These are phyloP conservation scores for Xylaria acuta DNA, from an alignment of 495 filamentous ascomycete genomes.

Conservation along the genomic window DNA sequence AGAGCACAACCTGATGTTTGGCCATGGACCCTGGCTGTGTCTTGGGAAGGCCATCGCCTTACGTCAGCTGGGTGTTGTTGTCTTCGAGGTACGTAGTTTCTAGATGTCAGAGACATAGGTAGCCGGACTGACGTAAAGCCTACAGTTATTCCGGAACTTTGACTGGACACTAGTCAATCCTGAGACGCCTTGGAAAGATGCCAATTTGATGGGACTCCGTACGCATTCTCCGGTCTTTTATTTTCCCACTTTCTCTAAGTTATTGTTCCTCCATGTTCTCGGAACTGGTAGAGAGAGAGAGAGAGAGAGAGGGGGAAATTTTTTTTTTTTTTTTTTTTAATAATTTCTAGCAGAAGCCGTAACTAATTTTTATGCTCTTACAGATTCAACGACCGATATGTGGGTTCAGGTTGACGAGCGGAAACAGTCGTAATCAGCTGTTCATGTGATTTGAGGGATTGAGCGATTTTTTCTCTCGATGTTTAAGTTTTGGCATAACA, in stretches of 20 bases:
- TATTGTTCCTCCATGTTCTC: not conserved
- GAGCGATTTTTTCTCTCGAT: not conserved
- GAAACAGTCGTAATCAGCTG: not conserved
- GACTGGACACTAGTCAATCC: slow-evolving; percentile 55
- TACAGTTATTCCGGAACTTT: slow-evolving; percentile 56
- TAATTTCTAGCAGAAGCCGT: not conserved
- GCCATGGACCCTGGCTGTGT: slow-evolving; percentile 60
- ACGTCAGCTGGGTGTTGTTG: slow-evolving; percentile 60
- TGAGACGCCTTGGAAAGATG: slow-evolving; percentile 44
- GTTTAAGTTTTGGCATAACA: not conserved
- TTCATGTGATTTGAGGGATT: not conserved
- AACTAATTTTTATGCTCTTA: not conserved
- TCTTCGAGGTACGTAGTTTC: slow-evolving; percentile 56
- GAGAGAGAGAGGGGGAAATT: too few species aligned
- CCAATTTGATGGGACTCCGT: slow-evolving; percentile 6
- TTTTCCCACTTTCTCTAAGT: not conserved
- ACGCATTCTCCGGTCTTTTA: not conserved
- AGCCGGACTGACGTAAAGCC: not conserved
- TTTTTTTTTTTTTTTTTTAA: too few species aligned
- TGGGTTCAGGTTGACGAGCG: slow-evolving; percentile 23
- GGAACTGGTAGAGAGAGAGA: not conserved
- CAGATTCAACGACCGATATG: slow-evolving; percentile 12
- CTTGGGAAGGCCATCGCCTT: slow-evolving; percentile 62
- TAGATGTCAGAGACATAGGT: not conserved
- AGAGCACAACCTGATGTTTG: slow-evolving; percentile 58